phyloP scores from a whole-genome alignment of 768 basidiomycete species.

The Tephrocybe sp. region DNA sequence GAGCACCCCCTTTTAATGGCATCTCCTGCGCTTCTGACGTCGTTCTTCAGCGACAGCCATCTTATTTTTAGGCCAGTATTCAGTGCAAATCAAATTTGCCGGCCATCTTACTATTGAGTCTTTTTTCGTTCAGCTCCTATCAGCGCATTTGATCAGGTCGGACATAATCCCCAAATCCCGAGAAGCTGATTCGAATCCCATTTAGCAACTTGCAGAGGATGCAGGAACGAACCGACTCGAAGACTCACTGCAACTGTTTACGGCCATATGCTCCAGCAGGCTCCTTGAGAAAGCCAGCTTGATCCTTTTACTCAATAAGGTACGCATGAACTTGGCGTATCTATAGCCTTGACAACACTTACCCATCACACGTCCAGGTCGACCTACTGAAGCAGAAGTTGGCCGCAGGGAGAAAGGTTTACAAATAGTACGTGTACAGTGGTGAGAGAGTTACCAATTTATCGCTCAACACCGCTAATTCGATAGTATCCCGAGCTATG shows the following conservation, averaged over 20 bases:
- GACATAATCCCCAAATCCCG: background rate
- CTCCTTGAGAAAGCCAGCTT: constrained; percentile 70
- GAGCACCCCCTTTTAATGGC: constrained; percentile 21
- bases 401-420: constrained; percentile 62
- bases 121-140: constrained; percentile 54
- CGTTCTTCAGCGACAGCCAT: constrained; percentile 63
- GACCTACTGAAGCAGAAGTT: constrained; percentile 75
- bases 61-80: constrained; percentile 59
- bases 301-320: constrained; percentile 80
- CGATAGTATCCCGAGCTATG: constrained; percentile 73
- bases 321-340: constrained; percentile 28
- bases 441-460: background rate
- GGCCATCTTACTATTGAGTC: background rate
- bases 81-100: background rate
- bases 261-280: constrained; percentile 68
- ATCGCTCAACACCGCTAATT: background rate
- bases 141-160: constrained; percentile 76
- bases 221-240: constrained; percentile 73
- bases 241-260: constrained; percentile 78
- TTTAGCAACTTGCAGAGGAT: constrained; percentile 79
- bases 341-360: constrained; percentile 1
- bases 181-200: background rate
- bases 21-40: background rate
- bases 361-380: constrained; percentile 40
- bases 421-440: constrained; percentile 64